phyloP scores from a whole-genome alignment of 176 grass and related monocot genomes.

The Alloteropsis semialata region DNA sequence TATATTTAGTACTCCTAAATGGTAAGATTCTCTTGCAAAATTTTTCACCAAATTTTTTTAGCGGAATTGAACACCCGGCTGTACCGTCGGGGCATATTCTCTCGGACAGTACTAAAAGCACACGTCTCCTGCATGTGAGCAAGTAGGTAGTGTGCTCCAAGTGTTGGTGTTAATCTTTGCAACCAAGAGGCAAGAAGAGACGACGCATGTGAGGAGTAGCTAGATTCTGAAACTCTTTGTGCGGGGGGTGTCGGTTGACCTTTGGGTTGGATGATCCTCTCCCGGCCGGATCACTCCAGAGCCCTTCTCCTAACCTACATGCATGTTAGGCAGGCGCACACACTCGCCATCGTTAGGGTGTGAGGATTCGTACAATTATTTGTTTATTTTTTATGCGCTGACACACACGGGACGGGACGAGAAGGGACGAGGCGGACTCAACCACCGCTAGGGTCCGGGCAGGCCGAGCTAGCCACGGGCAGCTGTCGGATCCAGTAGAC shows the following conservation, averaged over 20 bases:
- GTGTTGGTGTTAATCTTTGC: neutral
- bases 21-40: too few species aligned
- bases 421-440: neutral
- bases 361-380: neutral
- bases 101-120: neutral
- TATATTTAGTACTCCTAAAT: too few species aligned
- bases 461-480: neutral
- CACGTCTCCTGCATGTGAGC: neutral
- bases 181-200: neutral
- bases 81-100: too few species aligned
- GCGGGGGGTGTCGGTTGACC: constrained; percentile 17
- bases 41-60: too few species aligned
- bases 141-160: neutral
- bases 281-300: neutral
- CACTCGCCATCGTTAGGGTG: neutral
- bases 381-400: neutral
- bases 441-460: neutral
- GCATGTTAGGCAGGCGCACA: constrained; percentile 25
- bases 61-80: too few species aligned
- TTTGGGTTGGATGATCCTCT: neutral
- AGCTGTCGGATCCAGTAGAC: constrained; percentile 15
- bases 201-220: neutral
- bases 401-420: neutral
- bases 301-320: neutral
- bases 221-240: neutral